These are phyloP conservation scores for Macrophomina tecta DNA, from an alignment of 2,329 filamentous ascomycete genomes.

Conservation along the genomic window DNA sequence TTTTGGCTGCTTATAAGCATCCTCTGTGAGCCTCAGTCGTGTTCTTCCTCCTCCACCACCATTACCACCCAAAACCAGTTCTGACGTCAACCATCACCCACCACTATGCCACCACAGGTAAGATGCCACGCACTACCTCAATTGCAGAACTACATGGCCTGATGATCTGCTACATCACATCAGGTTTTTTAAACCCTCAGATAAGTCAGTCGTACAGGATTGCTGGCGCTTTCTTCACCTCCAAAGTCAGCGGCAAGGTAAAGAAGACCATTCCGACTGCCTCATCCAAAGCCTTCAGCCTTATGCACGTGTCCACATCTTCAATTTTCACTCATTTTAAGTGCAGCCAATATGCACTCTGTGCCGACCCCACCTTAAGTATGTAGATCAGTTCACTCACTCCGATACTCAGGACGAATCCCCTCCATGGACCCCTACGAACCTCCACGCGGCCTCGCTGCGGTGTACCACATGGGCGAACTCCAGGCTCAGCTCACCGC, in stretches of 20 bases:
- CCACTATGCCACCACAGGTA: not conserved
- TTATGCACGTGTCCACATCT: no score
- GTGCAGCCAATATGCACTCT: no score
- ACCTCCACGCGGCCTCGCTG: not conserved
- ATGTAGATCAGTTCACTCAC: not conserved
- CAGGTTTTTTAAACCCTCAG: no score
- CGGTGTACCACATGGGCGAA: constrained; percentile 3
- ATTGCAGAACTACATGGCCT: not conserved
- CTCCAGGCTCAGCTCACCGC: constrained; percentile 8
- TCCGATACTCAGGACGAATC: not conserved
- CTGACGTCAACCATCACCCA: not conserved
- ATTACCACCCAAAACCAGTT: no score
- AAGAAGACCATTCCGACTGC: no score
- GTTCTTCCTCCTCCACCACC: not conserved
- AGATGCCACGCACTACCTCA: not conserved
- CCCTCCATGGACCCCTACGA: not conserved
- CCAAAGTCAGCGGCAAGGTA: no score
- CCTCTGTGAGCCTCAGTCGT: not conserved
- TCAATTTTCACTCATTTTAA: no score
- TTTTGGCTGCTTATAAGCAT: not conserved
- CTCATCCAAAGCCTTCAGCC: no score
- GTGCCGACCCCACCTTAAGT: no score
- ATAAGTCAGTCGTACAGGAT: no score
- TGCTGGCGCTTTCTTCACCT: no score
- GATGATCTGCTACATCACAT: no score